Percentiles rank a stretch among this genome's conserved stretches.
These are phyloP conservation scores for Triadica sebifera DNA, from an alignment of 345 rosid genomes.

Conservation along the genomic window DNA sequence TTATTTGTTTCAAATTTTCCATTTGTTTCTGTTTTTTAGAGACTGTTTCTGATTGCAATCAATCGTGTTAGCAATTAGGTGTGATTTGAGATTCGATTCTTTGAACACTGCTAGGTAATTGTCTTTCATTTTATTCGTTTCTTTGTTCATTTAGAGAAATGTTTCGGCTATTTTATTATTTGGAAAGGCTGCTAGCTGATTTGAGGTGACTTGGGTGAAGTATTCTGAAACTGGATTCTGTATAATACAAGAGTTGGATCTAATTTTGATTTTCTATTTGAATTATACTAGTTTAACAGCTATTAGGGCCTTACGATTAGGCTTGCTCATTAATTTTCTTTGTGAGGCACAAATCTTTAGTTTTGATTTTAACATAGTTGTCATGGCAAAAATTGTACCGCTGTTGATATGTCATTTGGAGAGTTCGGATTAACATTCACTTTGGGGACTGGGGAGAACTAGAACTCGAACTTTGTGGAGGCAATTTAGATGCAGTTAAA, in stretches of 20 bases:
- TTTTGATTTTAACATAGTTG: neutral
- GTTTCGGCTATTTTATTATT: neutral
- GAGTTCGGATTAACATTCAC: neutral
- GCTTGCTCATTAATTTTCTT: neutral
- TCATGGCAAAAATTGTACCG: neutral
- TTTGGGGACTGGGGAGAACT: neutral
- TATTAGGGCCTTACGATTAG: neutral
- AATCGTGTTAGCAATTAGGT: neutral
- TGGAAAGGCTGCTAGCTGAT: neutral
- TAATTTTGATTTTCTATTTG: neutral
- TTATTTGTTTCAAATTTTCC: neutral
- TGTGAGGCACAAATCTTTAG: neutral
- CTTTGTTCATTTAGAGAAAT: neutral
- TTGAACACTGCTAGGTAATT: neutral
- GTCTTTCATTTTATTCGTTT: neutral
- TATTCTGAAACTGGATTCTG: neutral
- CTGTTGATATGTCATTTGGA: neutral
- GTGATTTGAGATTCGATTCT: neutral
- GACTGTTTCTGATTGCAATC: slow-evolving; percentile 5
- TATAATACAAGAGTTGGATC: neutral
- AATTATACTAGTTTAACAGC: slow-evolving; percentile 1
- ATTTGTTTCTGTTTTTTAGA: neutral
- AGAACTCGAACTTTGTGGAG: neutral
- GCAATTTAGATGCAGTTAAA: neutral
- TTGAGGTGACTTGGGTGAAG: neutral